Base-by-base conservation (phyloP, 2,329 filamentous ascomycete genomes). In the Lachnellula arida region DNA sequence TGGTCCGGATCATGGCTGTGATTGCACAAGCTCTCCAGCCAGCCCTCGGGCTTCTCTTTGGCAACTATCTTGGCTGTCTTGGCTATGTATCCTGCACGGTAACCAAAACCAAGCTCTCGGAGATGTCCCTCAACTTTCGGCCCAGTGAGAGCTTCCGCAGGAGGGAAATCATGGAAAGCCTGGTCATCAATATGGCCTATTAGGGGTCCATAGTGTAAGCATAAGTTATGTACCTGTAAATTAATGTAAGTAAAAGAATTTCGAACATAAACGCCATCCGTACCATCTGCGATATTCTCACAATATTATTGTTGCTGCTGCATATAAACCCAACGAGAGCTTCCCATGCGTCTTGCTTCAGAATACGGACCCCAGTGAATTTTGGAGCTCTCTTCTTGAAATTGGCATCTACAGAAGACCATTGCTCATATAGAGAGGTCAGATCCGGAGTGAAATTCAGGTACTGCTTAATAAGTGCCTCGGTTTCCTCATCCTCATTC, bases 251-350 rank as follows among this genome's bases (percentile, higher is more conserved):
- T 42, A 40, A 50, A 37, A n/a, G 22, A 19, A 19, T 17, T 28
- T 28, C 17, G 35, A 11, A 32, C 25, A 5, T 17, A 19, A 43
- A 40, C 17, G 14, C 28, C 9, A 32, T 32, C 9, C 68, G 60
- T 66, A 88, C 91, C 94, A 99, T 99, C 73, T 95, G 89, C 5
- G 89, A 93, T 70, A 99, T 99, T 40, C 94, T 84, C 2, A 86
- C 81, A 58, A 99, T 99, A 70, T 99, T 97, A 75, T 99, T 99
- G 74, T 99, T 99, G 73, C 91, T 96, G 73, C 92, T 97, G 78
- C 94, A 99, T 61, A 99, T 99, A 73, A 99, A 99, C 55, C 88
- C 87, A 23, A 99, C 78, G 22, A 99, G 78, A 0, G 94, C 86
- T 72, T 99, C 94, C 94, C 95, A 99, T 1, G 93, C 86, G 76